Evolutionary conservation across 768 basidiomycete genomes (phyloP), one percentile per base, ranked within the genome.

Genomic region (Wakefieldia striispora): DNA sequence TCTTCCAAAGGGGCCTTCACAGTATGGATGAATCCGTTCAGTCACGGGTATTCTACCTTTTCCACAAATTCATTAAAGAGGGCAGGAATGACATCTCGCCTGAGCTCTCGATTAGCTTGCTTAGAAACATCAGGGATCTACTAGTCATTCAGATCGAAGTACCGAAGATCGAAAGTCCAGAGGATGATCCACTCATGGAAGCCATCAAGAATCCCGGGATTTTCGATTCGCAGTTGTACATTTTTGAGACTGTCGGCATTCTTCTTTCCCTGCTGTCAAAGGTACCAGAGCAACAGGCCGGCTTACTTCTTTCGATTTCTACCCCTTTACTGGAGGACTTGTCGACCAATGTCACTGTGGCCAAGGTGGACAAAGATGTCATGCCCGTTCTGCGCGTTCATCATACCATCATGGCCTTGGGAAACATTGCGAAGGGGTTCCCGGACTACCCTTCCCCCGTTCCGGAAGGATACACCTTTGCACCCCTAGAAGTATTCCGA

Each of bases 391-490:
- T 97, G 47, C 84, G 83, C 62, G 82, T 93, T 8, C 97, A 98
- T 59, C 95, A 98, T 70, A 78, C 86, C 57, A 87, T 97, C 65
- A 88, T 95, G 84, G 94, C 95, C 3, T 75, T 97, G 19, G 95
- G 95, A 12, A 92, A 90, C 59, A 82, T 97, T 47, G 89, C 94
- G 31, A 97, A 97, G 70, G 97, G 97, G 12, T 98, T 97, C 70
- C 97, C 97, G 0, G 92, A 93, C 63, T 87, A 88, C 61, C 88
- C 91, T 37, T 81, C 79, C 14, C 78, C 82, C 2, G 71, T 84
- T 1, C 81, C 83, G 0, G 77, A 80, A 57, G 82, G 81, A 27
- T 86, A 85, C 58, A 76, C 82, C 9, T 71, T 83, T 17, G 88
- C 92, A 0, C 82, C 84, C 1, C 67, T 91, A 46, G 81, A 85